Percentiles rank a stretch among this genome's conserved stretches.
Conservation (phyloP, 2,329 filamentous ascomycete genomes). For the Pseudogymnoascus sp. region DNA sequence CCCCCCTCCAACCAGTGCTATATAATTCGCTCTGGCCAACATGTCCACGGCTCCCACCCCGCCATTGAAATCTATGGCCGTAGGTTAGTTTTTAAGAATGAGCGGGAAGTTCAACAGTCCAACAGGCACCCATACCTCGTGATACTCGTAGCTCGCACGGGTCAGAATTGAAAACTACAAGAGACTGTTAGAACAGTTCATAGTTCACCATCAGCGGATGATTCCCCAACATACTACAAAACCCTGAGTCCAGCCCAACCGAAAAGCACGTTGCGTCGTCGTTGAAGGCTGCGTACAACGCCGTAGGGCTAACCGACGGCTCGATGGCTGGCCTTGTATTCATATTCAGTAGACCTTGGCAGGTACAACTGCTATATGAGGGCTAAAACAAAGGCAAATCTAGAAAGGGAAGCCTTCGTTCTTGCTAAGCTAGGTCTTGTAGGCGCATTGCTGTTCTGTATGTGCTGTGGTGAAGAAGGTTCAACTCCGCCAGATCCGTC, state of each 20-base stretch:
- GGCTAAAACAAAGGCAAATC: background rate
- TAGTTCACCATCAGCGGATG: slow-evolving; percentile 15
- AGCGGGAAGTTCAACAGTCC: background rate
- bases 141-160: slow-evolving; percentile 61
- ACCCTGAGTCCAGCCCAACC: slow-evolving; percentile 77
- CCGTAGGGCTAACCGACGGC: slow-evolving; percentile 61
- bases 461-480: background rate
- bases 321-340: slow-evolving; percentile 84
- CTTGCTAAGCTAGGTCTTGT: background rate
- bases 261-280: slow-evolving; percentile 76
- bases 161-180: slow-evolving; percentile 61
- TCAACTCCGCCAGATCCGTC: background rate
- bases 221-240: slow-evolving; percentile 55
- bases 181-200: slow-evolving; percentile 17
- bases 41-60: slow-evolving; percentile 78
- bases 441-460: background rate
- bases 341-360: slow-evolving; percentile 45
- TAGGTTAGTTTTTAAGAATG: background rate
- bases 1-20: slow-evolving; percentile 84
- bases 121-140: slow-evolving; percentile 36
- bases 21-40: slow-evolving; percentile 77
- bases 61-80: slow-evolving; percentile 59
- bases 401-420: background rate
- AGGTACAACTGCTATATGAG: background rate
- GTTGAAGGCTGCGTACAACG: slow-evolving; percentile 80